phyloP scores from a whole-genome alignment of 1,284 basidiomycete species.

The Puccinia novopanici region DNA sequence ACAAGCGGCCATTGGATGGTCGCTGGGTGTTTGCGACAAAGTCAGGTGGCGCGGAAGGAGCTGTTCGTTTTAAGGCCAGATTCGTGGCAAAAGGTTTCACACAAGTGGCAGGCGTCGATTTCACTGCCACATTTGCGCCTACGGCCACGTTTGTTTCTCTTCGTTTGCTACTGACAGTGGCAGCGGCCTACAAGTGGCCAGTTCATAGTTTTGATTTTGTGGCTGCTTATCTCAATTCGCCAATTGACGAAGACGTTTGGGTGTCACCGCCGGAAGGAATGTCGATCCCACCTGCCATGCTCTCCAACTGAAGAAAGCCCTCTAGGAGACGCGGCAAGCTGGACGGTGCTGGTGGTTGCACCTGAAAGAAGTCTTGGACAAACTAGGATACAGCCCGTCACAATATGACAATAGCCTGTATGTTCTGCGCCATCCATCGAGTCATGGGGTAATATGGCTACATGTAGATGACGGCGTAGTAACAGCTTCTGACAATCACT shows the following conservation, averaged over 20 bases:
- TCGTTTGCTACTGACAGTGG: no score
- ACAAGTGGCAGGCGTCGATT: background rate
- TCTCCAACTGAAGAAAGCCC: no score
- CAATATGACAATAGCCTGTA: background rate
- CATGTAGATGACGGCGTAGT: constrained; percentile 30
- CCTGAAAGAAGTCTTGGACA: background rate
- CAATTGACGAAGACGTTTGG: no score
- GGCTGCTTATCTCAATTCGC: no score
- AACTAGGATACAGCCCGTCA: background rate
- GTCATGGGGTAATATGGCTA: background rate
- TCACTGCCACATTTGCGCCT: background rate
- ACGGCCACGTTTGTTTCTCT: background rate
- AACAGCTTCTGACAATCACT: background rate
- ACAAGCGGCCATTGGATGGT: background rate
- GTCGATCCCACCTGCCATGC: no score
- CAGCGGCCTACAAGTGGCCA: no score
- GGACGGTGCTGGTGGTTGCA: background rate
- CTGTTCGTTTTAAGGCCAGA: background rate
- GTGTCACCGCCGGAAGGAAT: no score
- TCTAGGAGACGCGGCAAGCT: no score
- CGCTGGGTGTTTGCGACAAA: no score
- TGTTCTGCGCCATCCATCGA: background rate
- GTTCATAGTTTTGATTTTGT: no score
- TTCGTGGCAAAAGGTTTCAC: constrained; percentile 12
- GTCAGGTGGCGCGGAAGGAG: no score